Conservation (phyloP, 2,329 filamentous ascomycete genomes). For the Bipolaris gigantea region DNA sequence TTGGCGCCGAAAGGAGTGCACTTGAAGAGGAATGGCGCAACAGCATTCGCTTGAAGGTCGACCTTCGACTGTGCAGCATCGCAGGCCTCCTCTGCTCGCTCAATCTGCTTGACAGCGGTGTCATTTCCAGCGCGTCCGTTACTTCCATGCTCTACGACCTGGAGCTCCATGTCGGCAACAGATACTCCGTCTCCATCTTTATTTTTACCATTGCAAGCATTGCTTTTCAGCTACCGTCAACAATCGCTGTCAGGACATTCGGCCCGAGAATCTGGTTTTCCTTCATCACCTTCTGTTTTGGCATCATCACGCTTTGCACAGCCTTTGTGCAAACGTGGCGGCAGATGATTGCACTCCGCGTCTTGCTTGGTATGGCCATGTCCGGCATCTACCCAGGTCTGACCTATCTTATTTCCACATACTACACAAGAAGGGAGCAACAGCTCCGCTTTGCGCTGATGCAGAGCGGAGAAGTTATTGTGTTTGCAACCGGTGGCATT, state of each 20-base stretch:
- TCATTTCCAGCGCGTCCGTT: slow-evolving; percentile 70
- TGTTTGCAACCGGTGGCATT: slow-evolving; percentile 67
- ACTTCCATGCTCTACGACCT: slow-evolving; percentile 69
- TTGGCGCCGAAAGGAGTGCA: slow-evolving; percentile 8
- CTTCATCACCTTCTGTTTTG: slow-evolving; percentile 62
- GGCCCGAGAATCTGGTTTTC: slow-evolving; percentile 67
- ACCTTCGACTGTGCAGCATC: slow-evolving; percentile 69
- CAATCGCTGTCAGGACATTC: slow-evolving; percentile 65
- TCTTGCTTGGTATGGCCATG: slow-evolving; percentile 67
- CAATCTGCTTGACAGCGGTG: slow-evolving; percentile 69
- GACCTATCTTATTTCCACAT: slow-evolving; percentile 62
- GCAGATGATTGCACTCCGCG: slow-evolving; percentile 68
- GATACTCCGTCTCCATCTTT: slow-evolving; percentile 71
- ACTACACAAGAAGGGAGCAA: slow-evolving; percentile 67
- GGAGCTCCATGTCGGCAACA: slow-evolving; percentile 61
- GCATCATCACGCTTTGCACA: slow-evolving; percentile 67
- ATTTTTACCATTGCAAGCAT: slow-evolving; percentile 72
- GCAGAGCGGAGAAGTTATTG: slow-evolving; percentile 65
- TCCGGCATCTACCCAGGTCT: slow-evolving; percentile 47
- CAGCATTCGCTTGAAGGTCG: slow-evolving; percentile 63
- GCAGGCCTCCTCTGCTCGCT: slow-evolving; percentile 70
- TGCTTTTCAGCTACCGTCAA: slow-evolving; percentile 68
- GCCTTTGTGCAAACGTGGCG: slow-evolving; percentile 69
- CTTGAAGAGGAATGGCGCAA: slow-evolving; percentile 45
- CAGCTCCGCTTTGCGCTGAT: slow-evolving; percentile 67